phyloP scores from a whole-genome alignment of 352 stramenopile genomes.

The Pseudoperonospora humuli region DNA sequence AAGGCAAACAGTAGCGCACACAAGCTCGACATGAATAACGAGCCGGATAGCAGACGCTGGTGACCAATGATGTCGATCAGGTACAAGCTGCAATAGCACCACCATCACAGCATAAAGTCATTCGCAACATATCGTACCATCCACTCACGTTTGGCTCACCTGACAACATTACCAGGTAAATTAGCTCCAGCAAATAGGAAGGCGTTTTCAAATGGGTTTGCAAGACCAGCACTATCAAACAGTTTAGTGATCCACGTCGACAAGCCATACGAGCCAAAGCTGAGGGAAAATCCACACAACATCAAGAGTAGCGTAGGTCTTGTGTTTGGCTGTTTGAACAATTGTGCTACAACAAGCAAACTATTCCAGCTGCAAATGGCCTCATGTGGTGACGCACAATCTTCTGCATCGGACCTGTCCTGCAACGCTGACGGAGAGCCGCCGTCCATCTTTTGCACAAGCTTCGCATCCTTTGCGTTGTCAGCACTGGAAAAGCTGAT shows the following conservation, averaged over 20 bases:
- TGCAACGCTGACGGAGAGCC: neutral
- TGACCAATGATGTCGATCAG: slow-evolving; percentile 69
- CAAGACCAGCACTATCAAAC: slow-evolving; percentile 82
- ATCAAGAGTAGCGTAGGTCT: slow-evolving; percentile 54
- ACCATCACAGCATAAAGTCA: neutral
- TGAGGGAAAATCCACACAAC: slow-evolving; percentile 59
- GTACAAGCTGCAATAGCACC: slow-evolving; percentile 34
- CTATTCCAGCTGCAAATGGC: slow-evolving; percentile 56
- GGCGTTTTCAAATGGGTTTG: slow-evolving; percentile 88
- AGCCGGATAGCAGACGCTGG: slow-evolving; percentile 49
- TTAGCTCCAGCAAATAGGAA: slow-evolving; percentile 89
- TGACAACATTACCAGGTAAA: slow-evolving; percentile 87
- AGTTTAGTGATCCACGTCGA: slow-evolving; percentile 92
- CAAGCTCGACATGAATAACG: slow-evolving; percentile 58
- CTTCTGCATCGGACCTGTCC: neutral
- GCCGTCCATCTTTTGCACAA: slow-evolving; percentile 10
- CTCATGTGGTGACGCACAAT: neutral
- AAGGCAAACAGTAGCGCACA: slow-evolving; percentile 79
- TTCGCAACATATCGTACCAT: neutral
- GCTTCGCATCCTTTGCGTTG: slow-evolving; percentile 23
- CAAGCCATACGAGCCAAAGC: slow-evolving; percentile 89
- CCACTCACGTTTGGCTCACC: slow-evolving; percentile 19
- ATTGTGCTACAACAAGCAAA: slow-evolving; percentile 29
- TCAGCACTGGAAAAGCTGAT: slow-evolving; percentile 61
- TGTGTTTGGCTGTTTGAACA: slow-evolving; percentile 43